phyloP scores from a whole-genome alignment of 1,139 yeast species.

The Pichia sp. region DNA sequence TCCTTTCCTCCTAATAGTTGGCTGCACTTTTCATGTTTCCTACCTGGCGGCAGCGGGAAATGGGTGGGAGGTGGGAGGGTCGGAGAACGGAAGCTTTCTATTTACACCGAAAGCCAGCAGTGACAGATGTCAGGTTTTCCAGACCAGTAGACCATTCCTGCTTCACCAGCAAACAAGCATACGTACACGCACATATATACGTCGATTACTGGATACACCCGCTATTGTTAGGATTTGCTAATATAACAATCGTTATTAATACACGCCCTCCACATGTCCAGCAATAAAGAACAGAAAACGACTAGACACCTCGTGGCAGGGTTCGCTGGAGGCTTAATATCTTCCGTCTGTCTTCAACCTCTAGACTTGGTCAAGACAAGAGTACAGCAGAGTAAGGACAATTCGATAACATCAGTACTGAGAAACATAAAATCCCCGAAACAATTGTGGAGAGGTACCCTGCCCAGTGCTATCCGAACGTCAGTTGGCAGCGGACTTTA shows the following conservation, averaged over 20 bases:
- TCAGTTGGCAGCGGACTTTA: slow-evolving; percentile 89
- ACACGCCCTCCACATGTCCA: slow-evolving; percentile 4
- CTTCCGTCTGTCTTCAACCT: slow-evolving; percentile 82
- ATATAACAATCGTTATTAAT: no score
- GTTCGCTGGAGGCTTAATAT: slow-evolving; percentile 76
- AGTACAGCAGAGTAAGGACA: slow-evolving; percentile 60
- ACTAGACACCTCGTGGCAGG: slow-evolving; percentile 67
- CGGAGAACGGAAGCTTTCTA: no score
- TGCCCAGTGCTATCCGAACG: slow-evolving; percentile 85
- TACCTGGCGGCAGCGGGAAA: no score
- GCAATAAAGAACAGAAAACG: slow-evolving; percentile 15
- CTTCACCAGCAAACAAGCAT: no score
- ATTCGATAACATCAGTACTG: slow-evolving; percentile 37
- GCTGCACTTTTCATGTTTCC: no score
- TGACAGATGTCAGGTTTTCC: no score
- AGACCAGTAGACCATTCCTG: no score
- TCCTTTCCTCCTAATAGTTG: no score
- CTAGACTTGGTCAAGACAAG: slow-evolving; percentile 85
- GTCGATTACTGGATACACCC: no score
- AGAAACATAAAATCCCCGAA: slow-evolving; percentile 38
- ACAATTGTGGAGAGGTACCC: slow-evolving; percentile 87
- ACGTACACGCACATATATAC: neutral
- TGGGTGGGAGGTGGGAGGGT: no score
- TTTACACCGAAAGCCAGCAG: no score
- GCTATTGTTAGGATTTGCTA: no score